phyloP scores from a whole-genome alignment of 1,284 basidiomycete genomes.

The Sanguinoderma infundibulare region DNA sequence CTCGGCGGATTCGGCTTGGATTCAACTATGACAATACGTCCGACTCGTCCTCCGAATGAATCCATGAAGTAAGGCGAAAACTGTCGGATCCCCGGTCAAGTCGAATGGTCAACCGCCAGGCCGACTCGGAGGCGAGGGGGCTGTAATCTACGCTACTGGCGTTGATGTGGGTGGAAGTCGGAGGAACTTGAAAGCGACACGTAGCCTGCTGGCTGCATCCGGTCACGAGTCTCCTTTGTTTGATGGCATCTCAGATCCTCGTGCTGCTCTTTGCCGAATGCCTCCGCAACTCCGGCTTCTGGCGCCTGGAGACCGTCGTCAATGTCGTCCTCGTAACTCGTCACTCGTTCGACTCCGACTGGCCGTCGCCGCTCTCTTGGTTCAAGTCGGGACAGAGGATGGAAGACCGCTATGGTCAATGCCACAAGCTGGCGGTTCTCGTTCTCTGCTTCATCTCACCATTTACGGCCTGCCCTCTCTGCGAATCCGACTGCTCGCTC shows the following conservation, averaged over 20 bases:
- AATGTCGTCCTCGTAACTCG: background rate
- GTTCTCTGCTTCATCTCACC: conserved; percentile 1
- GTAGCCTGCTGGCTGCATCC: background rate
- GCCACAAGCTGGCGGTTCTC: background rate
- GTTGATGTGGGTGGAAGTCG: no score
- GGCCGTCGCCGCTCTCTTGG: background rate
- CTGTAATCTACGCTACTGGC: background rate
- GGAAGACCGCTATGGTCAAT: background rate
- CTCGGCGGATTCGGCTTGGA: background rate
- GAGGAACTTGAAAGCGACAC: no score
- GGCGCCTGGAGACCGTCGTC: background rate
- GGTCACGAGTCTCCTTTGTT: background rate
- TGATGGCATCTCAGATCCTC: background rate
- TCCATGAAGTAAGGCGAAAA: background rate
- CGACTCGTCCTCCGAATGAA: background rate
- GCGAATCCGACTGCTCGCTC: background rate
- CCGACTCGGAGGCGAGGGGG: background rate
- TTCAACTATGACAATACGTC: background rate
- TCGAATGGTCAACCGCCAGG: no score
- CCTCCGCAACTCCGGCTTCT: background rate
- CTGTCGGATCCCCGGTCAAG: background rate
- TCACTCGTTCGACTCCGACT: background rate
- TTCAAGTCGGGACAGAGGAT: background rate
- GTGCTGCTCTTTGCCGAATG: background rate
- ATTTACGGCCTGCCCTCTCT: background rate